Percentiles rank a stretch among this genome's conserved stretches.
Conservation (phyloP, 2,329 filamentous ascomycete species). For the Pseudogymnoascus sp. region DNA sequence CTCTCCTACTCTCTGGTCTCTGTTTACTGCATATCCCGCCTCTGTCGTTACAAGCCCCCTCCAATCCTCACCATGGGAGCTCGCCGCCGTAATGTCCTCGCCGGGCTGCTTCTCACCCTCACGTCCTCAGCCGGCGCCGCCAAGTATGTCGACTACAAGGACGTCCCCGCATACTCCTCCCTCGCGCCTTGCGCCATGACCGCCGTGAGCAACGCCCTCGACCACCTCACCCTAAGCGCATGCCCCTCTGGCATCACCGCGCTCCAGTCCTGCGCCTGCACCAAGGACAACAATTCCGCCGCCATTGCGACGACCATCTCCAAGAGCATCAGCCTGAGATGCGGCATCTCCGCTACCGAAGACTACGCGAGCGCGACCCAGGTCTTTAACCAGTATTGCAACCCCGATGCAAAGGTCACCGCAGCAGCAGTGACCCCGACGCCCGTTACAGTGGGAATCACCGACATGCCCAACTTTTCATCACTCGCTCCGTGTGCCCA, state of each 20-base stretch:
- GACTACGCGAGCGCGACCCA: constrained; percentile 41
- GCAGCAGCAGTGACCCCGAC: constrained; percentile 12
- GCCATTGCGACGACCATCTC: constrained; percentile 28
- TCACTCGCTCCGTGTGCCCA: constrained; percentile 44
- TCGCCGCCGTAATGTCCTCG: not conserved
- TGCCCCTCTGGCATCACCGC: constrained; percentile 39
- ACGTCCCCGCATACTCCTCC: constrained; percentile 14
- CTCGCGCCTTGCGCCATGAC: constrained; percentile 45
- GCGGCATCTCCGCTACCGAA: constrained; percentile 40
- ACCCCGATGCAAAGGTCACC: constrained; percentile 30
- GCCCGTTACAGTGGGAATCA: not conserved
- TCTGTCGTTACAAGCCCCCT: not conserved
- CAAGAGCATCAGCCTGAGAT: constrained; percentile 35
- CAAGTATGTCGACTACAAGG: constrained; percentile 4
- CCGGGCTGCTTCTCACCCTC: not conserved
- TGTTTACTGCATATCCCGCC: not conserved
- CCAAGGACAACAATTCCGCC: constrained; percentile 21
- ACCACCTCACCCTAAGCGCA: constrained; percentile 35
- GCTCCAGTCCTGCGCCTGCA: constrained; percentile 48
- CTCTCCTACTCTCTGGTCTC: not conserved
- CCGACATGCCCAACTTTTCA: constrained; percentile 14
- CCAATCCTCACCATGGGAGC: not conserved
- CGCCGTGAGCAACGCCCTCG: constrained; percentile 40
- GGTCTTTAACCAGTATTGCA: constrained; percentile 43
- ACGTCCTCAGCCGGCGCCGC: not conserved